Evolutionary conservation across 768 basidiomycete genomes (phyloP), one percentile per base, ranked within the genome.

Genomic region (Trametes coccinea): DNA sequence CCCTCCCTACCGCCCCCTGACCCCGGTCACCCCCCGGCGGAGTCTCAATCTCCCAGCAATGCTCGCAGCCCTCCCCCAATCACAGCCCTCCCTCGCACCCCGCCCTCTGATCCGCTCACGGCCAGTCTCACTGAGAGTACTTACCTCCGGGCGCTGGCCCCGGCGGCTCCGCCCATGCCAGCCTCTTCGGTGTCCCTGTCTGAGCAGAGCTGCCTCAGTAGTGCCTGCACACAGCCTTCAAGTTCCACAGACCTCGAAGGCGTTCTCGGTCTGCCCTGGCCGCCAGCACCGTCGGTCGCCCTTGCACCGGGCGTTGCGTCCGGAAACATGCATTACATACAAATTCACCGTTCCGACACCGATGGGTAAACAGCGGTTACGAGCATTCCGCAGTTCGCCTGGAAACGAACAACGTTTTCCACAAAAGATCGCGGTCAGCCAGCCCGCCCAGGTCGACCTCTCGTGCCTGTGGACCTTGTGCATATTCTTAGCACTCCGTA

Each of bases 21-120:
- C 34, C 22, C 56, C 57, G 48, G 54, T 55, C 62, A 33, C 57
- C 57, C 33, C 43, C 30, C n/a, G 30, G 43, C 62, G 62, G 62
- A 64, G 62, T 60, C 34, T 8, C 13, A 64, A 64, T 51, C 31
- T 8, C n/a, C 16, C 48, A 29, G 47, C 46, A 60, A 60, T 62
- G 43, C 61, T 45, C 49, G 54, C 49, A 45, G 61, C 44, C 45
- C 31, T 27, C 34, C 16, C n/a, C 40, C 55, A 57, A 52, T 52
- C 40, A 44, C 8, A 9, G 41, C 30, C 43, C 57, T 22, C 31
- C 50, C 39, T 45, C 50, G 16, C 30, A 49, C 30, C 2, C n/a
- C 34, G 9, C 11, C 11, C 34, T 40, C 56, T 48, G 47, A 57
- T 55, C 53, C 53, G 53, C 16, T 22, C 11, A 27, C 48, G 48